phyloP scores from a whole-genome alignment of 305 asterid species.

The Coffea humblotiana region DNA sequence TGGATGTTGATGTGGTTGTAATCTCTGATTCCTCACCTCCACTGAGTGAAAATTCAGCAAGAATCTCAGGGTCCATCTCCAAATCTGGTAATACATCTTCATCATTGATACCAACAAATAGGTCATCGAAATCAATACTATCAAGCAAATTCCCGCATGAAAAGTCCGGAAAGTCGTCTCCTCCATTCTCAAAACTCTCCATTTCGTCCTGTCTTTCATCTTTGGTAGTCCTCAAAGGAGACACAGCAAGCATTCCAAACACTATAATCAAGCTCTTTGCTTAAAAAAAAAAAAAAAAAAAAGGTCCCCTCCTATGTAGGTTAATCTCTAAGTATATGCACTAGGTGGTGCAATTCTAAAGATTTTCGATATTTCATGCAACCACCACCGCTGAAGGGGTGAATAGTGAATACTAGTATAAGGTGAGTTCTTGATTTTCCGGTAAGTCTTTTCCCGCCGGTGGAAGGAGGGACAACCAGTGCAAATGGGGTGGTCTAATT shows the following conservation, averaged over 20 bases:
- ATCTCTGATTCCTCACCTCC: constrained; percentile 47
- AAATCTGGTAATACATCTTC: constrained; percentile 74
- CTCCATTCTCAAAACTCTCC: constrained; percentile 48
- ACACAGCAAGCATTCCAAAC: constrained; percentile 65
- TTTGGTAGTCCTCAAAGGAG: constrained; percentile 49
- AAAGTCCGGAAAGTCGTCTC: constrained; percentile 54
- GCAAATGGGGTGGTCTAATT: constrained; percentile 16
- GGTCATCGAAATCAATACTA: constrained; percentile 78
- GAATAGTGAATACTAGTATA: too few relatives aligned
- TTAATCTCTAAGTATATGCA: neutral
- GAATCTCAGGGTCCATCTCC: constrained; percentile 81
- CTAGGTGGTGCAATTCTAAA: neutral
- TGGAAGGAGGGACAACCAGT: neutral
- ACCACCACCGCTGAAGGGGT: neutral
- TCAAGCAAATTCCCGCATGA: constrained; percentile 55
- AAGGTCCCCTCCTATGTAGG: neutral
- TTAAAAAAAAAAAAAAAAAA: too few relatives aligned
- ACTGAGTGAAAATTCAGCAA: constrained; percentile 58
- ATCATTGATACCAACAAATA: constrained; percentile 63
- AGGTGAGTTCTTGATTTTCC: neutral
- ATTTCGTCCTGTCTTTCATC: constrained; percentile 47
- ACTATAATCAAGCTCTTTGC: neutral
- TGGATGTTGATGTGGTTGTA: constrained; percentile 22
- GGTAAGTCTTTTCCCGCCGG: neutral
- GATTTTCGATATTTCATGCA: constrained; percentile 4